Conservation (phyloP, 208 protist genomes). For the Leishmania mexicana region DNA sequence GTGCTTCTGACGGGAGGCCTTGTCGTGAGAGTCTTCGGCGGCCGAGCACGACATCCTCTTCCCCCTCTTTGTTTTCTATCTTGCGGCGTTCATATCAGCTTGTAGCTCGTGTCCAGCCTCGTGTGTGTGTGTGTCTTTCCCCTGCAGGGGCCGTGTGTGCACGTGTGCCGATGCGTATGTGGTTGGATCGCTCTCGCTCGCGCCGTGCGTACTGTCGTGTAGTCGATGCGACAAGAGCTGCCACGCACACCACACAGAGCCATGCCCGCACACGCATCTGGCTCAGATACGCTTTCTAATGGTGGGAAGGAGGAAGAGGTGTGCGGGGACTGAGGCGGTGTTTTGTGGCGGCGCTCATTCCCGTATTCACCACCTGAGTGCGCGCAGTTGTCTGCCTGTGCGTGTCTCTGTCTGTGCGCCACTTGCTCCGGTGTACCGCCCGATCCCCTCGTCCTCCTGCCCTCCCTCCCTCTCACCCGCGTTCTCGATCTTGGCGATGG, state of each 20-base stretch:
- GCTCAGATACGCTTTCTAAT: neutral
- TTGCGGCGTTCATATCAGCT: no score
- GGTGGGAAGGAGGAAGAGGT: neutral
- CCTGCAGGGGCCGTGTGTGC: no score
- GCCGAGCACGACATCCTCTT: no score
- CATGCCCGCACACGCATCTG: neutral
- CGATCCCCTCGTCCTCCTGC: neutral
- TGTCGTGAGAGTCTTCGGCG: no score
- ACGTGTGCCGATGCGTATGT: neutral
- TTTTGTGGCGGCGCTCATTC: neutral
- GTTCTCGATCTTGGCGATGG: no score
- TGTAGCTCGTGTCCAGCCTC: no score
- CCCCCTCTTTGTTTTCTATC: no score
- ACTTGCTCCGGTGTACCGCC: neutral
- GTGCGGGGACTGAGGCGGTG: neutral
- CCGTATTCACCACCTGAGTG: neutral
- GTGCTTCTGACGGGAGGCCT: no score
- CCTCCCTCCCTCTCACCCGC: neutral
- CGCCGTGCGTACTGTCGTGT: neutral
- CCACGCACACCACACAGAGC: neutral
- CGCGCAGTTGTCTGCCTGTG: conserved; percentile 10
- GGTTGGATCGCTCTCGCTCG: neutral
- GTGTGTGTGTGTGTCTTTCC: no score
- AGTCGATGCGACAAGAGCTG: neutral
- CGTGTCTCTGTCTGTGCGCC: neutral